Conservation (phyloP, 441 rosid genomes). For the Adansonia rubrostipa region DNA sequence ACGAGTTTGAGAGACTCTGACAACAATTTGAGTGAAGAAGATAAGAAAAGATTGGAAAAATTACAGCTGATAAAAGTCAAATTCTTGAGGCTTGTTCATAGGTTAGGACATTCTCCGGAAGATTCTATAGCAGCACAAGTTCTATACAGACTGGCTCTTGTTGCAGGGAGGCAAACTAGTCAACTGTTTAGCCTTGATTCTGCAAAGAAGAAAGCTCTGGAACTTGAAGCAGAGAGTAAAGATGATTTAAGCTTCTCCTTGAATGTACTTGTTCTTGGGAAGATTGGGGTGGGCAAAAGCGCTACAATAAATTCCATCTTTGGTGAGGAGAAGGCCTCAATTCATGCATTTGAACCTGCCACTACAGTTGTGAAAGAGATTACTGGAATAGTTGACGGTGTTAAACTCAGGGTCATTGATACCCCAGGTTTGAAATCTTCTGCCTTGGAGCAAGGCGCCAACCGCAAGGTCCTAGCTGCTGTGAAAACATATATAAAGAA, state of each 20-base stretch:
- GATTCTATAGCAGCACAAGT: conserved; percentile 84
- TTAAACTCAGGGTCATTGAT: conserved; percentile 71
- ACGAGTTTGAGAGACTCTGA: conserved; percentile 50
- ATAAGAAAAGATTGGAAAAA: conserved; percentile 73
- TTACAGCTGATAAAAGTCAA: conserved; percentile 77
- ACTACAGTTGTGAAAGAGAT: conserved; percentile 71
- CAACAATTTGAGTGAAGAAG: conserved; percentile 74
- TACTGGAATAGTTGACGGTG: conserved; percentile 70
- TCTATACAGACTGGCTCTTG: conserved; percentile 72
- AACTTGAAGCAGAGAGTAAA: conserved; percentile 68
- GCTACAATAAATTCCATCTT: conserved; percentile 88
- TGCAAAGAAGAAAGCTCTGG: conserved; percentile 72
- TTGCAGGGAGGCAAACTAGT: conserved; percentile 77
- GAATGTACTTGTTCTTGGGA: conserved; percentile 86
- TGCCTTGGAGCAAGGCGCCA: conserved; percentile 72
- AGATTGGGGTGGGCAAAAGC: conserved; percentile 96
- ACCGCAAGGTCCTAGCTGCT: conserved; percentile 64
- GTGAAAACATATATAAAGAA: conserved; percentile 67
- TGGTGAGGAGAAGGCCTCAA: conserved; percentile 64
- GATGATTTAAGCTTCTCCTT: conserved; percentile 69
- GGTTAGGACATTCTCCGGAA: conserved; percentile 78
- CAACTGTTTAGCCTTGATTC: conserved; percentile 76
- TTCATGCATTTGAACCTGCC: conserved; percentile 79
- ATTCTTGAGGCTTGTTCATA: conserved; percentile 83
- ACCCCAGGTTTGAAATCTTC: conserved; percentile 83